phyloP scores from a whole-genome alignment of 108 stramenopile genomes.

The Pseudonitzschia multiseries region DNA sequence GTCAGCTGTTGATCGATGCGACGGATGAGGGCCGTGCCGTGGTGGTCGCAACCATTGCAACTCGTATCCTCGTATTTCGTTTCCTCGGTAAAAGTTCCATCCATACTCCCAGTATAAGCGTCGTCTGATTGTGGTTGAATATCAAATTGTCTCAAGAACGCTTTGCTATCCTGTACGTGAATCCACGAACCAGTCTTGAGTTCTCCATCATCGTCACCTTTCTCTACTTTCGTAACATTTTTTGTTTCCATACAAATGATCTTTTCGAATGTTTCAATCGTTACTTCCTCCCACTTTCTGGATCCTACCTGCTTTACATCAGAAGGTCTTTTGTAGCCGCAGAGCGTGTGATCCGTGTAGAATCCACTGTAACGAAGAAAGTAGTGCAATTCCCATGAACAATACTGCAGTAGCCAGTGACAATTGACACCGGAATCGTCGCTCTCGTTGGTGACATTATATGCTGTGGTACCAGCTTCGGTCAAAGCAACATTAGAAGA shows the following conservation, averaged over 20 bases:
- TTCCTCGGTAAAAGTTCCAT: not conserved
- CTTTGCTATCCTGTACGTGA: not conserved
- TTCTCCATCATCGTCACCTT: too few relatives aligned
- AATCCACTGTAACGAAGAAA: constrained; percentile 30
- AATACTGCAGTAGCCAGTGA: constrained; percentile 38
- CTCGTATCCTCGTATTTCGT: not conserved
- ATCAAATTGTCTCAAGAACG: not conserved
- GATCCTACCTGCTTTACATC: constrained; percentile 15
- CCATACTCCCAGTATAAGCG: not conserved
- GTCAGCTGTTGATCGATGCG: constrained; percentile 12
- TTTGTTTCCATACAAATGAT: not conserved
- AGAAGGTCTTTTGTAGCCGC: not conserved
- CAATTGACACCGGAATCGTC: constrained; percentile 20
- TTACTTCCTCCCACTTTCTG: constrained; percentile 16
- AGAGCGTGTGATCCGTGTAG: constrained; percentile 14
- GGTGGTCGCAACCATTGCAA: not conserved
- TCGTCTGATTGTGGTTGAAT: constrained; percentile 1
- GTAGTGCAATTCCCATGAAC: constrained; percentile 27
- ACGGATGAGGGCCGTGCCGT: not conserved
- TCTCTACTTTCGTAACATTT: not conserved
- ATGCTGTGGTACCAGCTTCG: not conserved
- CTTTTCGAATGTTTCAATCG: not conserved
- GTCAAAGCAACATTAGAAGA: not conserved
- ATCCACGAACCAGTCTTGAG: not conserved
- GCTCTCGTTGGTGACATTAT: not conserved